Evolutionary conservation across 2,329 filamentous ascomycete genomes (phyloP).

Genomic region (Penicillium sp.): DNA sequence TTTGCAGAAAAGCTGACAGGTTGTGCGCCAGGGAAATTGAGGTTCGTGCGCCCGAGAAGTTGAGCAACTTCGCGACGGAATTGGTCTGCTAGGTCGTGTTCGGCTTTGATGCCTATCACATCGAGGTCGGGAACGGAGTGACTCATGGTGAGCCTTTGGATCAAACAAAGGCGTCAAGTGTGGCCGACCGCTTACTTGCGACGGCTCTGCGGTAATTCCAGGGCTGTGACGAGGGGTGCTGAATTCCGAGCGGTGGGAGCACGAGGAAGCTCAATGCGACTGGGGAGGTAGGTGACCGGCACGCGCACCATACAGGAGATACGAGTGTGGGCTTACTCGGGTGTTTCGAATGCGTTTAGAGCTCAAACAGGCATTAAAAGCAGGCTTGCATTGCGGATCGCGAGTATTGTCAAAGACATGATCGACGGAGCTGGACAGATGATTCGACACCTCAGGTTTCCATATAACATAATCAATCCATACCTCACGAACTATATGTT

Average conservation of each 20-base stretch:
- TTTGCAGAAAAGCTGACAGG: conserved; percentile 85
- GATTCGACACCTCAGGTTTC: conserved; percentile 24
- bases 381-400: conserved; percentile 6
- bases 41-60: conserved; percentile 69
- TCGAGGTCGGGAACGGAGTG: conserved; percentile 45
- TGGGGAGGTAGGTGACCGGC: conserved; percentile 2
- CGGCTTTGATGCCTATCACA: conserved; percentile 61
- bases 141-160: conserved; percentile 30
- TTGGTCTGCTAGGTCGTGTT: conserved; percentile 58
- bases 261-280: conserved; percentile 12
- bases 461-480: conserved; percentile 10
- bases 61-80: conserved; percentile 73
- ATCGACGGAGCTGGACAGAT: conserved; percentile 14
- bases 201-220: neutral
- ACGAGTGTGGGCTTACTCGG: neutral
- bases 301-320: conserved; percentile 2
- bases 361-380: conserved; percentile 2
- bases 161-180: no score
- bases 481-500: neutral
- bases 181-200: neutral
- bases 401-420: conserved; percentile 8
- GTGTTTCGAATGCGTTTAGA: neutral
- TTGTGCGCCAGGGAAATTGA: conserved; percentile 83
- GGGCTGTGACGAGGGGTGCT: conserved; percentile 1
- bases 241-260: conserved; percentile 1